These are phyloP conservation scores for Nakataea oryzae DNA, from an alignment of 2,329 filamentous ascomycete genomes.

Conservation along the genomic window DNA sequence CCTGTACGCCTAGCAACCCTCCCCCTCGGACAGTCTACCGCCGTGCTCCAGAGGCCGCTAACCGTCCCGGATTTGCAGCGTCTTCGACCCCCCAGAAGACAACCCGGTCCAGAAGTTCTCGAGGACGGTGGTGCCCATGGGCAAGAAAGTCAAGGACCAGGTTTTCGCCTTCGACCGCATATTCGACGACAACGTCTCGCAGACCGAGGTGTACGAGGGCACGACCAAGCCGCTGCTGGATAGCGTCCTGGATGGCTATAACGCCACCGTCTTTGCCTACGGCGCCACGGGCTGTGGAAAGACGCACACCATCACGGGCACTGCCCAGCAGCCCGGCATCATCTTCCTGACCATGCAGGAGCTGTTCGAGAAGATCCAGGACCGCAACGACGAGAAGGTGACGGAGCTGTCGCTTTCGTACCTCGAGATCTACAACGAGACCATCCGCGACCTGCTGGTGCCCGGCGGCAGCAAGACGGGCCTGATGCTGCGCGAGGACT, in stretches of 20 bases:
- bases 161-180: conserved; percentile 95
- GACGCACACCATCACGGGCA: conserved; percentile 94
- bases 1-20: conserved; percentile 53
- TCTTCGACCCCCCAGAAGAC: conserved; percentile 96
- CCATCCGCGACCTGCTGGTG: conserved; percentile 89
- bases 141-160: conserved; percentile 93
- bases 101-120: conserved; percentile 84
- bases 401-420: conserved; percentile 91
- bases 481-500: conserved; percentile 88
- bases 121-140: conserved; percentile 66
- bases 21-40: background rate
- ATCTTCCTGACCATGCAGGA: conserved; percentile 99
- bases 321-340: conserved; percentile 84
- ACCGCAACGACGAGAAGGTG: conserved; percentile 73
- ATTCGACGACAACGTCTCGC: conserved; percentile 89
- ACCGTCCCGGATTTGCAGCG: conserved; percentile 37
- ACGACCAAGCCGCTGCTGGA: conserved; percentile 86
- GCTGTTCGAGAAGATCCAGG: conserved; percentile 90
- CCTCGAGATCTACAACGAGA: conserved; percentile 98
- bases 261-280: conserved; percentile 97
- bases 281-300: conserved; percentile 97
- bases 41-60: background rate
- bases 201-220: conserved; percentile 89
- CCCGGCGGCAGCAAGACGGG: conserved; percentile 72
- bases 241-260: conserved; percentile 93